These are phyloP conservation scores for Cupressus sempervirens DNA, from an alignment of 75 land plant species.

Conservation along the genomic window DNA sequence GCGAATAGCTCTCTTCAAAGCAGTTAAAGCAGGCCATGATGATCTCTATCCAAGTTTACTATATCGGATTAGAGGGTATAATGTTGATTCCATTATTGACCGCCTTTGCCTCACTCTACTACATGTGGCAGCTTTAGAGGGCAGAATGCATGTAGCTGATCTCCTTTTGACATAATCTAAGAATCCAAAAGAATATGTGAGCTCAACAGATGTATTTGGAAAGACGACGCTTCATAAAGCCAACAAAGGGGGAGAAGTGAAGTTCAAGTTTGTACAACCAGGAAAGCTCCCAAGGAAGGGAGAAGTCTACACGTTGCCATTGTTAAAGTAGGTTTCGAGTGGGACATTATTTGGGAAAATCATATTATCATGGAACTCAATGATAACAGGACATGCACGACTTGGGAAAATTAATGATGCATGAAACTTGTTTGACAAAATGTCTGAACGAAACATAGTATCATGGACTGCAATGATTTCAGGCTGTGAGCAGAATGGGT, in stretches of 20 bases:
- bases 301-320: slow-evolving; percentile 34
- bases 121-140: not conserved
- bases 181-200: too few relatives aligned
- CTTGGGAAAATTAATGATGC: not conserved
- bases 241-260: too few relatives aligned
- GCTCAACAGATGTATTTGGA: not conserved
- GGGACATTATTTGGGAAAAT: slow-evolving; percentile 33
- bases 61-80: too few relatives aligned
- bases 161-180: too few relatives aligned
- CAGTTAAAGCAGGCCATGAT: not conserved
- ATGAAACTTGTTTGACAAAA: slow-evolving; percentile 6
- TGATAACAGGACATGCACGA: not conserved
- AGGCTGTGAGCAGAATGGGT: slow-evolving; percentile 6
- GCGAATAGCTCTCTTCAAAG: not conserved
- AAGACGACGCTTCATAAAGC: too few relatives aligned
- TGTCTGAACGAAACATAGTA: slow-evolving; percentile 13
- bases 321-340: slow-evolving; percentile 25
- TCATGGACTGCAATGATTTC: slow-evolving; percentile 18
- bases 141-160: not conserved
- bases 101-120: not conserved
- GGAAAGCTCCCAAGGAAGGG: slow-evolving; percentile 17
- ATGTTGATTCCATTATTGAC: not conserved
- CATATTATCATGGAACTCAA: slow-evolving; percentile 28
- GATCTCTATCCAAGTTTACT: too few relatives aligned
- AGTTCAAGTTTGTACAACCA: slow-evolving; percentile 19